Evolutionary conservation across 108 stramenopile genomes (phyloP), one percentile per base, ranked within the genome.

Genomic region (Nannochloropsis oceanica): DNA sequence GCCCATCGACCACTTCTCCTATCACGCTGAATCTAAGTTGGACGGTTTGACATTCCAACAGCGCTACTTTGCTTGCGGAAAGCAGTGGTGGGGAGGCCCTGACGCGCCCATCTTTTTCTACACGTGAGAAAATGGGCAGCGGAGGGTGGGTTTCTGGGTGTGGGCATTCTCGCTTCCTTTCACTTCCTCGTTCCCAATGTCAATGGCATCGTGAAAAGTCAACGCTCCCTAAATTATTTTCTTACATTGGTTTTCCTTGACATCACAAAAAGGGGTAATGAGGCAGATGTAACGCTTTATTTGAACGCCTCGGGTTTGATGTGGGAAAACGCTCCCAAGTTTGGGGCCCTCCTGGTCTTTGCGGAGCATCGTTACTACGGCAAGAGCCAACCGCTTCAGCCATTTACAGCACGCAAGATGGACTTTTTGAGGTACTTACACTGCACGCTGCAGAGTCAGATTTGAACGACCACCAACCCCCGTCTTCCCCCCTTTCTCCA

Each of bases 341-440:
- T 96, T 79, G 84, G 87, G 8, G 96, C 95, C 7, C 83, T 90
- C 12, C 84, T 96, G 12, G 95, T 95, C 1, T 96, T 96, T 80
- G 94, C 91, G 26, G 96, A 96, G 87, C 96, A 96, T 87, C 92
- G 96, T 0, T 96, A 94, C 85, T 94, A 94, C 89, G 96, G 96
- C 18, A 87, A 93, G 43, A 86, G 83, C 42, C 87, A 84, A 7
- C 87, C 87, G 8, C 84, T 87, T 44, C 59, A 73, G 59, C 84
- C 24, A 42, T 84, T 80, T 82, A 82, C 27, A 34, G 9, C 59
- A 73, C 59, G n/a, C n/a, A 73, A 73, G n/a, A 73, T 73, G 59
- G 59, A 73, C 59, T 73, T 9, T 73, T n/a, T 73, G 9, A 73
- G 59, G 59, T 73, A 73, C 18, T 9, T 34, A 34, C 34, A 34